These are phyloP conservation scores for Penicillium herquei DNA, from an alignment of 495 filamentous ascomycete species.

Conservation along the genomic window DNA sequence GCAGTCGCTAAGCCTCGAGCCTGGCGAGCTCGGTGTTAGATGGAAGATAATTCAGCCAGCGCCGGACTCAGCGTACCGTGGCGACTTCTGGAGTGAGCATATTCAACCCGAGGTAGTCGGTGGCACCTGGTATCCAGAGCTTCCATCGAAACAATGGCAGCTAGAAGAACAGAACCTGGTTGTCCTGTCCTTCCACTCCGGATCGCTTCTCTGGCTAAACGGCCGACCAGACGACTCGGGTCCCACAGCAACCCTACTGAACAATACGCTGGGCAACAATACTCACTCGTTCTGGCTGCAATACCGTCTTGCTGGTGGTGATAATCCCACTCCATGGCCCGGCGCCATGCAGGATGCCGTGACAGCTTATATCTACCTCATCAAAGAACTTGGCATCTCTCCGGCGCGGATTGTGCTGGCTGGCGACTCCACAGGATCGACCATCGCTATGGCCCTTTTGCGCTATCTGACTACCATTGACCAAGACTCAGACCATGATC, in stretches of 20 bases:
- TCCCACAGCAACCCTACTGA: conserved; percentile 6
- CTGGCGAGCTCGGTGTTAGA: conserved; percentile 8
- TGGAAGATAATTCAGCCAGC: conserved; percentile 13
- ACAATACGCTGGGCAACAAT: conserved; percentile 7
- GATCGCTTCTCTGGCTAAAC: conserved; percentile 12
- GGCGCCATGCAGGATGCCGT: conserved; percentile 10
- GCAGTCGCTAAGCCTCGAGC: conserved; percentile 13
- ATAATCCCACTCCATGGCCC: conserved; percentile 10
- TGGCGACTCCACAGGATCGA: conserved; percentile 44
- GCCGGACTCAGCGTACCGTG: conserved; percentile 3
- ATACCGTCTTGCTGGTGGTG: conserved; percentile 14
- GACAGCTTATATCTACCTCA: conserved; percentile 23
- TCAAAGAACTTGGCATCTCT: conserved; percentile 23
- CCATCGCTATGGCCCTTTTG: conserved; percentile 36
- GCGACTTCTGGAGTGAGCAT: conserved; percentile 5
- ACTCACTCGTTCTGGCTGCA: conserved; percentile 17
- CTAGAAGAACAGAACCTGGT: conserved; percentile 6
- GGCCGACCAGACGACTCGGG: conserved; percentile 15
- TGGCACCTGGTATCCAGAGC: conserved; percentile 18
- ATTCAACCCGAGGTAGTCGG: conserved; percentile 17
- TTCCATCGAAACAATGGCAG: conserved; percentile 1
- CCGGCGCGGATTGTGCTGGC: conserved; percentile 33
- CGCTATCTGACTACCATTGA: conserved; percentile 23
- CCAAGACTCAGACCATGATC: not conserved
- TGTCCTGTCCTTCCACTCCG: conserved; percentile 16